Conservation (phyloP, 768 basidiomycete genomes). For the Jaapia argillacea region DNA sequence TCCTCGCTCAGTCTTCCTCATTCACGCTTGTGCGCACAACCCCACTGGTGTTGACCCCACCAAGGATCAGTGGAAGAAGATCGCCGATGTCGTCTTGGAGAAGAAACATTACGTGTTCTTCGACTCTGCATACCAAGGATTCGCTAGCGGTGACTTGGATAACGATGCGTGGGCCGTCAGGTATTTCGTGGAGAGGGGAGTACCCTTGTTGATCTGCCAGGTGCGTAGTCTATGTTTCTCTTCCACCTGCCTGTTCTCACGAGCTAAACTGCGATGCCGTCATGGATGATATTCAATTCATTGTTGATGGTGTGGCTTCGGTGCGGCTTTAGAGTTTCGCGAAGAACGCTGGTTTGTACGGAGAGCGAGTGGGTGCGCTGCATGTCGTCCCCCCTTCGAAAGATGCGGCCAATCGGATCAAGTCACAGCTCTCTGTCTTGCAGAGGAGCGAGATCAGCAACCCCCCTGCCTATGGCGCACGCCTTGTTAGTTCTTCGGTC, state of each 20-base stretch:
- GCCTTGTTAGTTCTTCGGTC: conserved; percentile 46
- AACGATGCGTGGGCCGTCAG: conserved; percentile 89
- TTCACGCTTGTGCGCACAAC: conserved; percentile 96
- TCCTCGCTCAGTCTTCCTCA: conserved; percentile 71
- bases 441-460: conserved; percentile 94
- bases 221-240: conserved; percentile 26
- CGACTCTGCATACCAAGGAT: conserved; percentile 96
- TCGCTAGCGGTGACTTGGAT: conserved; percentile 87
- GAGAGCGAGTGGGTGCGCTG: conserved; percentile 90
- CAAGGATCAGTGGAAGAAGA: conserved; percentile 69
- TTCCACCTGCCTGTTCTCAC: neutral
- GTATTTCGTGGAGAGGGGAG: conserved; percentile 67
- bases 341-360: conserved; percentile 93
- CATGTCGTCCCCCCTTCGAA: conserved; percentile 61
- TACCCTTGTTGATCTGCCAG: conserved; percentile 84
- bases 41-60: conserved; percentile 96
- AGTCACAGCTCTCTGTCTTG: conserved; percentile 85
- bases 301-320: neutral
- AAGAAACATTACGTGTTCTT: conserved; percentile 86
- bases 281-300: conserved; percentile 1
- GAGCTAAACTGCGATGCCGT: neutral
- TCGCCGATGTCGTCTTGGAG: conserved; percentile 61
- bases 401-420: conserved; percentile 64
- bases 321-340: conserved; percentile 70
- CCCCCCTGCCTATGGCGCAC: conserved; percentile 86